These are phyloP conservation scores for Vaccinium darrowii DNA, from an alignment of 148 eudicot species.

Conservation along the genomic window DNA sequence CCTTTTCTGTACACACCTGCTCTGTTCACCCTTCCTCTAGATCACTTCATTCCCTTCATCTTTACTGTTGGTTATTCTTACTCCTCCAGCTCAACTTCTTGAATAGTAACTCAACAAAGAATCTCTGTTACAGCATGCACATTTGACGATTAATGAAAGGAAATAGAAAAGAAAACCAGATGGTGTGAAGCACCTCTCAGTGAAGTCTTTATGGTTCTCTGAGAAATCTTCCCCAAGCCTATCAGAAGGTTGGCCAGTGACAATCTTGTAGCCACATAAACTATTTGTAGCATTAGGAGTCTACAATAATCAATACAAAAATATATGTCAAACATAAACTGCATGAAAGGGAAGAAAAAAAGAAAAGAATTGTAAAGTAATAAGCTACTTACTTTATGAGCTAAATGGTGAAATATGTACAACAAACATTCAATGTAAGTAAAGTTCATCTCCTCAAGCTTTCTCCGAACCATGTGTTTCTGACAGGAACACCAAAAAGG, in stretches of 20 bases:
- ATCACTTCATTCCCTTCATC: no score
- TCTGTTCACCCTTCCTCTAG: no score
- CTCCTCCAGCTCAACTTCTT: no score
- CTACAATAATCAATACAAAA: conserved; percentile 36
- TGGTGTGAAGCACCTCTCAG: conserved; percentile 54
- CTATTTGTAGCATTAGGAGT: conserved; percentile 95
- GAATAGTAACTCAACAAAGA: no score
- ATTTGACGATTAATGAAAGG: neutral
- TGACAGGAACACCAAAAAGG: conserved; percentile 31
- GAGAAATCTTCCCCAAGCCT: conserved; percentile 99
- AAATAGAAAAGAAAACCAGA: conserved; percentile 8
- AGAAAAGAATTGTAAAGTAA: neutral
- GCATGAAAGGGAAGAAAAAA: neutral
- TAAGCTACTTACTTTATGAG: conserved; percentile 66
- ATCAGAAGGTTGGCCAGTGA: conserved; percentile 98
- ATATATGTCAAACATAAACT: conserved; percentile 16
- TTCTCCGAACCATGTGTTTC: conserved; percentile 84
- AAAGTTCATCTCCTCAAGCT: conserved; percentile 80
- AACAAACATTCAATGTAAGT: conserved; percentile 77
- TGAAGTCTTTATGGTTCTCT: conserved; percentile 72
- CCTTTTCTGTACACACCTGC: no score
- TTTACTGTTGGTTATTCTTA: no score
- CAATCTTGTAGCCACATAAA: conserved; percentile 88
- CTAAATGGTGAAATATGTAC: conserved; percentile 85
- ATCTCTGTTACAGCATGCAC: neutral